phyloP scores from a whole-genome alignment of 2,329 filamentous ascomycete species.

The Stromatinia cepivora region DNA sequence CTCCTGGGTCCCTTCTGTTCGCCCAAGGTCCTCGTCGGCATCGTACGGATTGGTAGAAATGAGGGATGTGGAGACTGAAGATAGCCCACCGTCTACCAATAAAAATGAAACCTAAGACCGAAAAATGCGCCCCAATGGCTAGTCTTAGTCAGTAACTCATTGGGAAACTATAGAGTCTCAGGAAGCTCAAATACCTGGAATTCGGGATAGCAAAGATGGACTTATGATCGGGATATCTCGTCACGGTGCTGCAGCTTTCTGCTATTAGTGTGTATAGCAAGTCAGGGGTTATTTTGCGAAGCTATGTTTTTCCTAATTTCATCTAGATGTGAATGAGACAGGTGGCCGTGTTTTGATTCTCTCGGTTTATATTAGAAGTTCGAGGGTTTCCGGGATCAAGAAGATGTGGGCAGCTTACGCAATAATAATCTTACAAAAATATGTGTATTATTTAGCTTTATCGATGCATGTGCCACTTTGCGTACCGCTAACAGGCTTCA shows the following conservation, averaged over 20 bases:
- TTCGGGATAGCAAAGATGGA: not conserved
- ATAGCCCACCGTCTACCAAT: not conserved
- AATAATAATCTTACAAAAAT: not conserved
- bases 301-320: not conserved
- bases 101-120: not conserved
- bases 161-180: rapidly evolving
- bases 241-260: not conserved
- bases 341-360: rapidly evolving
- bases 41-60: not conserved
- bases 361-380: too few species aligned
- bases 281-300: too few species aligned
- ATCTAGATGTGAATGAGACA: not conserved
- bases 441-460: not conserved
- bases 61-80: not conserved
- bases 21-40: not conserved
- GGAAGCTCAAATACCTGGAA: not conserved
- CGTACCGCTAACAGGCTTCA: too few species aligned
- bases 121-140: too few species aligned
- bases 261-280: not conserved
- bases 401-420: not conserved
- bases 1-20: not conserved
- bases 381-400: too few species aligned
- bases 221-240: too few species aligned
- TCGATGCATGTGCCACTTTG: too few species aligned
- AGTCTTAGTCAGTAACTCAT: not conserved